A percentile compares a stretch with the other conserved stretches of the same genome.
Conservation (phyloP, 139 green algal genomes). For the Yamagishiella unicocca region DNA sequence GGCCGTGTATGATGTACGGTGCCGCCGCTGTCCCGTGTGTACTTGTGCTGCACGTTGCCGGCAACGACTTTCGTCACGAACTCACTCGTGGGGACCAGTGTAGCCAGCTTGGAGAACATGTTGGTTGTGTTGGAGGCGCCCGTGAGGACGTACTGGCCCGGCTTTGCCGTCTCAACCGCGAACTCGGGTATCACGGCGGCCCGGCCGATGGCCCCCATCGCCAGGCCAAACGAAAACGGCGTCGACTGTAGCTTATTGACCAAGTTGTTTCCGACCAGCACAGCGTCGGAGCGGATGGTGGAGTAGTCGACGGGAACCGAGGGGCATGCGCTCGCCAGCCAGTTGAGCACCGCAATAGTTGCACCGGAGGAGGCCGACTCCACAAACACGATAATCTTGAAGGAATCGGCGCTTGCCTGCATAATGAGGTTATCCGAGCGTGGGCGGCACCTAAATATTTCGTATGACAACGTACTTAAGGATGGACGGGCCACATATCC, state of each 20-base stretch:
- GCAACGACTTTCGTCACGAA: too few species aligned
- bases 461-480: too few species aligned
- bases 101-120: slow-evolving; percentile 2
- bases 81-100: slow-evolving; percentile 19
- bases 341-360: background rate
- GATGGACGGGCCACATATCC: too few species aligned
- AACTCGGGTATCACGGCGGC: slow-evolving; percentile 3
- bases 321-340: slow-evolving; percentile 1
- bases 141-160: slow-evolving; percentile 2
- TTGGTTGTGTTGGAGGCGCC: slow-evolving; percentile 2
- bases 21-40: too few species aligned
- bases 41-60: too few species aligned
- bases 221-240: background rate
- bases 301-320: background rate
- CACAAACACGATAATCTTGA: slow-evolving; percentile 22
- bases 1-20: too few species aligned
- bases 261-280: background rate
- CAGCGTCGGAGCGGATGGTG: background rate
- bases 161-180: background rate
- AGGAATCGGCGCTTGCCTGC: background rate
- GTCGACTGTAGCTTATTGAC: background rate
- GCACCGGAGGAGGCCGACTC: background rate
- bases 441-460: background rate
- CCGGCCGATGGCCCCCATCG: background rate
- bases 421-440: too few species aligned